These are phyloP conservation scores for Elsinoe perseae DNA, from an alignment of 2,329 filamentous ascomycete genomes.

Conservation along the genomic window DNA sequence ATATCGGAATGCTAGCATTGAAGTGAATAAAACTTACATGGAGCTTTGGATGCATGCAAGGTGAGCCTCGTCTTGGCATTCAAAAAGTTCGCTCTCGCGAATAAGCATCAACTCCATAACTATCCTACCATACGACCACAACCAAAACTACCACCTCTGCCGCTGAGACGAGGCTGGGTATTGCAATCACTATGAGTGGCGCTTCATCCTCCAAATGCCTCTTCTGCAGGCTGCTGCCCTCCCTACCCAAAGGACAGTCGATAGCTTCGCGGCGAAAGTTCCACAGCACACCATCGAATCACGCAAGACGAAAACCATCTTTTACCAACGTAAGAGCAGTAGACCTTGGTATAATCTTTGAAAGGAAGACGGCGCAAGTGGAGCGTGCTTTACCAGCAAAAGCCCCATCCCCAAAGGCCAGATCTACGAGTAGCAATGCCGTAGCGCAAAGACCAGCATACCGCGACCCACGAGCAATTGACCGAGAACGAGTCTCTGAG, in stretches of 20 bases:
- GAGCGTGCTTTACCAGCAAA: background rate
- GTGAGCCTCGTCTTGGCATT: constrained; percentile 17
- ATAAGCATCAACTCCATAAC: constrained; percentile 6
- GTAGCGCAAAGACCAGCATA: constrained; percentile 11
- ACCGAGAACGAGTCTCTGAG: background rate
- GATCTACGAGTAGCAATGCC: background rate
- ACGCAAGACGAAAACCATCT: constrained; percentile 34
- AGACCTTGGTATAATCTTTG: constrained; percentile 26
- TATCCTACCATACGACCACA: background rate
- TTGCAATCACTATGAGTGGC: constrained; percentile 32
- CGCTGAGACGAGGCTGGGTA: constrained; percentile 1
- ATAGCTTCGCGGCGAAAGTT: constrained; percentile 31
- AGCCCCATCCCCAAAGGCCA: background rate
- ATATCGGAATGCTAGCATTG: constrained; percentile 3
- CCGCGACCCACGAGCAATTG: constrained; percentile 7
- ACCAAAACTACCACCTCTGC: background rate
- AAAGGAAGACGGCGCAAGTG: constrained; percentile 19
- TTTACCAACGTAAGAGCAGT: constrained; percentile 40
- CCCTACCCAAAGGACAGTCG: constrained; percentile 25
- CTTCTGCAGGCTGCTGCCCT: constrained; percentile 28
- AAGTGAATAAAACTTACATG: background rate
- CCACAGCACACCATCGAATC: constrained; percentile 33
- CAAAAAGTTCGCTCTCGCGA: constrained; percentile 16
- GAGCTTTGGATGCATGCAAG: background rate
- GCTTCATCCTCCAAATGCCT: constrained; percentile 37